Base-by-base conservation (phyloP, 83 land plant genomes). In the Picea engelmannii region DNA sequence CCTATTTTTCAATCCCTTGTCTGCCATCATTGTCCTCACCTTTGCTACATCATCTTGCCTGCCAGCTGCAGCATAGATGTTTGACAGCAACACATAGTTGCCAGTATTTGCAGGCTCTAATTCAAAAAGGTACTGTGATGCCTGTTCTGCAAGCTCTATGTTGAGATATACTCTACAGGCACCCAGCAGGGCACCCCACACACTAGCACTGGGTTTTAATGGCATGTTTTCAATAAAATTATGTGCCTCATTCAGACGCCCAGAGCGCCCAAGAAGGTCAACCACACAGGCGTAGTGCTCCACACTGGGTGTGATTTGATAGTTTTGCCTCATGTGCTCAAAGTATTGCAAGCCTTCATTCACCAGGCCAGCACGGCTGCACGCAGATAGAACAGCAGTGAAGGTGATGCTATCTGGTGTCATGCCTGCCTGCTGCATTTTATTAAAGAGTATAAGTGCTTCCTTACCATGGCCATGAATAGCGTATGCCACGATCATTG, bases 101-200 rank as follows among this genome's bases (percentile, higher is more conserved):
- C 24, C n/a, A 65, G 24, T 23, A 23, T 65, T 23, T 23, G n/a
- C 66, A 65, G 24, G 24, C n/a, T 65, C 24, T 23, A 65, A 65
- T 17, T 65, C 66, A 20, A 65, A 65, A 20, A 65, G 66, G 24
- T 20, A 6, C 6, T 65, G 24, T 23, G 66, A 20, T 65, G 66
- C 66, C 66, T 23, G 24, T 20, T 20, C 66, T 65, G 66, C 66
- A 20, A 65, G n/a, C 66, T 65, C 66, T 23, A 23, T 65, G 21
- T 65, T 65, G 24, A 20, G 66, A 23, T 65, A 65, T 17, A 65
- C n/a, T 65, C 24, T 65, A 23, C 66, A 65, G 24, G 66, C 66
- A 15, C 66, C 24, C 7, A 65, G 66, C n/a, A 65, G 24, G 66
- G 66, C n/a, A 65, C 66, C 66, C 66, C n/a, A 65, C n/a, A 65